A percentile compares a stretch with the other conserved stretches of the same genome.
phyloP scores from a whole-genome alignment of 495 filamentous ascomycete species.

The Talaromyces stipitatus region DNA sequence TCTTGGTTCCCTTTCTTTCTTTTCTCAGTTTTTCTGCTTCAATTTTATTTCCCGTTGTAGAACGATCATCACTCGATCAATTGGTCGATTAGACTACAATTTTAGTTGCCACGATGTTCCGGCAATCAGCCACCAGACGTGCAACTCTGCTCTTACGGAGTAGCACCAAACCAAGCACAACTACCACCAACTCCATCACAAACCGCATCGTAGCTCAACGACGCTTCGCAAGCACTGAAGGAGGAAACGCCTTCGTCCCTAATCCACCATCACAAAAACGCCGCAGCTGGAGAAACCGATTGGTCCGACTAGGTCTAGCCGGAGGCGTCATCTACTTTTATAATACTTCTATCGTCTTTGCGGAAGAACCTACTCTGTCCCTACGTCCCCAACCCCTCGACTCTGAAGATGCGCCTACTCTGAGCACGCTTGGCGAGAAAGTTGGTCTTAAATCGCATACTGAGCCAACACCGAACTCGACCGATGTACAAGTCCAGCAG shows the following conservation, averaged over 20 bases:
- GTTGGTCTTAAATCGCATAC: background rate
- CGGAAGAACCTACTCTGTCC: slow-evolving; percentile 58
- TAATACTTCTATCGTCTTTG: slow-evolving; percentile 80
- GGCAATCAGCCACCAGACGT: slow-evolving; percentile 3
- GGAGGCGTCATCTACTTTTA: slow-evolving; percentile 81
- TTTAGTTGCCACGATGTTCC: background rate
- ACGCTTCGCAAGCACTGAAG: slow-evolving; percentile 62
- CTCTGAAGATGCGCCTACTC: background rate
- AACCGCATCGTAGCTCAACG: slow-evolving; percentile 35
- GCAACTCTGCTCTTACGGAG: slow-evolving; percentile 4
- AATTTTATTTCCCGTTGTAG: background rate
- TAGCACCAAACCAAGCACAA: background rate
- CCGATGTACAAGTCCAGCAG: background rate
- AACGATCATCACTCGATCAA: no score
- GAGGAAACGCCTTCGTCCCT: background rate
- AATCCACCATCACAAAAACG: slow-evolving; percentile 53
- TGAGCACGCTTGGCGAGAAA: background rate
- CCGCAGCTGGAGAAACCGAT: slow-evolving; percentile 76
- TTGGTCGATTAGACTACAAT: background rate
- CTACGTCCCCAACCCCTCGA: background rate
- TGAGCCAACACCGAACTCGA: slow-evolving; percentile 1
- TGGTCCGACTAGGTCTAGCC: slow-evolving; percentile 66
- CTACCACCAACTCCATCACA: slow-evolving; percentile 13
- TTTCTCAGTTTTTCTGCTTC: background rate
- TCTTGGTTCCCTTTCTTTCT: background rate